Evolutionary conservation across 2,329 filamentous ascomycete genomes (phyloP).

Genomic region (Fusarium pseudograminearum): DNA sequence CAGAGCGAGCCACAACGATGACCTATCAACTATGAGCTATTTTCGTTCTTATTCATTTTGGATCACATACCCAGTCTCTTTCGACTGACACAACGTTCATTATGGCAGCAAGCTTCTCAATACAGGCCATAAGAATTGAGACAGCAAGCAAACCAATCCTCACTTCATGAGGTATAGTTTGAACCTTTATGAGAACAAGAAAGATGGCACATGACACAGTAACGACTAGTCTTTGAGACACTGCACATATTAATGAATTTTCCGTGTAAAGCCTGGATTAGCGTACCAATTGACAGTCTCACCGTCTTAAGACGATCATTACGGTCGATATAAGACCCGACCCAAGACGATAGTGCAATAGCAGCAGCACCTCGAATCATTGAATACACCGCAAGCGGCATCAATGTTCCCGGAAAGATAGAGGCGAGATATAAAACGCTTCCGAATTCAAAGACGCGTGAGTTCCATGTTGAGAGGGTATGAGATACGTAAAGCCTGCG

Average conservation of each 20-base stretch:
- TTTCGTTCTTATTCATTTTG: background rate
- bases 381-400: conserved; percentile 77
- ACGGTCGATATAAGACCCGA: conserved; percentile 71
- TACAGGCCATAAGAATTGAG: conserved; percentile 67
- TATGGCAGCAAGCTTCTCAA: conserved; percentile 75
- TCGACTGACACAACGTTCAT: conserved; percentile 77
- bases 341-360: conserved; percentile 66
- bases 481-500: conserved; percentile 68
- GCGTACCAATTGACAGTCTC: conserved; percentile 60
- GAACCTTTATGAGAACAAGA: conserved; percentile 43
- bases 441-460: conserved; percentile 72
- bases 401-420: conserved; percentile 68
- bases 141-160: conserved; percentile 50
- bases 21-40: conserved; percentile 39
- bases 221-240: conserved; percentile 59
- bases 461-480: conserved; percentile 73
- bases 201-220: conserved; percentile 62
- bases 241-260: conserved; percentile 34
- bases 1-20: conserved; percentile 46
- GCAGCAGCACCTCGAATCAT: conserved; percentile 69
- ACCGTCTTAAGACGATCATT: conserved; percentile 64
- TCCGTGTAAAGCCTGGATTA: no score
- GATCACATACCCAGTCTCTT: conserved; percentile 71
- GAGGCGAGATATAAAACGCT: conserved; percentile 69
- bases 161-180: conserved; percentile 8